A percentile compares a stretch with the other conserved stretches of the same genome.
phyloP scores from a whole-genome alignment of 352 stramenopile genomes.

The Aphanomyces euteiches region DNA sequence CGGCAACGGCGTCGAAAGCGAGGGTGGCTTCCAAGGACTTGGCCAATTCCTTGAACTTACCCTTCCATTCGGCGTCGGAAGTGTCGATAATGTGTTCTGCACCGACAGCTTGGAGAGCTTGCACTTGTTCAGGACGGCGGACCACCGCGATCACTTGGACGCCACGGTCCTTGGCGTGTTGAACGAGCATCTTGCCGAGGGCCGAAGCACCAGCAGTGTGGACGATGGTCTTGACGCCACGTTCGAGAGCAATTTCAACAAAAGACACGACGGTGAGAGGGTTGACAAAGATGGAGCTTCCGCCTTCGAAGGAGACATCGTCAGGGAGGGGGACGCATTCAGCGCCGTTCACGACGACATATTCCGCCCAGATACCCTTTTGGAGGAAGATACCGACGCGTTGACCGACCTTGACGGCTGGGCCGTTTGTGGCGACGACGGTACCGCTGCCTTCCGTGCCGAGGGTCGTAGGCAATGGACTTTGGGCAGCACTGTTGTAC shows the following conservation, averaged over 20 bases:
- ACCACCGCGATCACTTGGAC: too few relatives aligned
- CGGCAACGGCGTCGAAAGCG: too few relatives aligned
- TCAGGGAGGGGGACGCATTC: slow-evolving; percentile 25
- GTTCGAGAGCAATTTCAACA: slow-evolving; percentile 33
- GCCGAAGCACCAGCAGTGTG: slow-evolving; percentile 35
- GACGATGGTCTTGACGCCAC: slow-evolving; percentile 33
- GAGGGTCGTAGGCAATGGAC: slow-evolving; percentile 11
- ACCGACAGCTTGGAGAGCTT: too few relatives aligned
- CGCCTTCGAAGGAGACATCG: slow-evolving; percentile 32
- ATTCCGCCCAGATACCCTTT: slow-evolving; percentile 34
- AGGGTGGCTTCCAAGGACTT: too few relatives aligned
- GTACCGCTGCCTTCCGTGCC: slow-evolving; percentile 33
- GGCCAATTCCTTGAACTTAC: too few relatives aligned
- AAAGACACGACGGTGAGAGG: slow-evolving; percentile 33
- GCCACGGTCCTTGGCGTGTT: not conserved
- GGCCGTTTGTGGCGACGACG: slow-evolving; percentile 31
- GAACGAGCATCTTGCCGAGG: slow-evolving; percentile 35
- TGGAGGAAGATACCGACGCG: slow-evolving; percentile 24
- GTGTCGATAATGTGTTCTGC: too few relatives aligned
- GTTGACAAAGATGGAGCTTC: slow-evolving; percentile 34
- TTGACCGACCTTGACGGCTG: slow-evolving; percentile 27
- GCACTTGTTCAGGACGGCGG: too few relatives aligned
- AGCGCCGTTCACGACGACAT: slow-evolving; percentile 21
- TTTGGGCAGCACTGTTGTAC: not conserved
- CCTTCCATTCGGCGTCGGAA: too few relatives aligned